Base-by-base conservation (phyloP, 345 rosid genomes). In the Citrus medica region DNA sequence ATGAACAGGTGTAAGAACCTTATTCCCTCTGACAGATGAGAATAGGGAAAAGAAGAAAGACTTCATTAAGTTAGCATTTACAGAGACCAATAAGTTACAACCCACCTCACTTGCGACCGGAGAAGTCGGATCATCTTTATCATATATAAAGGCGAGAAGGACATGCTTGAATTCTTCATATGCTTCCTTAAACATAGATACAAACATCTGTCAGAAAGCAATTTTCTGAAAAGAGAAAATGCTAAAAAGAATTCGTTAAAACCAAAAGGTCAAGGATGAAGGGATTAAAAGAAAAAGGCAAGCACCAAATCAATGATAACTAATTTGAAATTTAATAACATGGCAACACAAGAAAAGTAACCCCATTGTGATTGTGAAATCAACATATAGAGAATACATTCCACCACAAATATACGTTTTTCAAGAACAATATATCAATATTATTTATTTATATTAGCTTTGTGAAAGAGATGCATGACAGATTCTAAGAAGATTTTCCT, bases 131-230 rank as follows among this genome's bases (percentile, higher is more conserved):
- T 95, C 98, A 82, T 91, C 84, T 85, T 90, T 80, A 84, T 91
- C 94, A 80, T 91, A 95, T 81, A 95, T 90, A 71, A 93, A 89
- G 58, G 97, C 94, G 84, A 95, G 96, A 83, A 95, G 94, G 56
- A 95, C 84, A 83, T 93, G 99, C 89, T 95, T 95, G 88, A 95
- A 93, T 83, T 95, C 99, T 93, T 89, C 95, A 53, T 95, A 95
- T 42, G 99, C 97, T 92, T 95, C 99, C 99, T 93, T 90, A 83
- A 90, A 81, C 71, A 84, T 83, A 83, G n/a, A 83, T 53, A 80
- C 28, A 73, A 27, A 70, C 28, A 72, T 66, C 73, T 58, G 55
- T 88, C 80, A 91, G 86, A 83, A 84, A 21, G 38, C 12, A 38
- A 21, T 30, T 30, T 22, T 21, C 53, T 67, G 13, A 65, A 60